phyloP scores from a whole-genome alignment of 2,329 filamentous ascomycete genomes.

The Cordyceps fumosorosea region DNA sequence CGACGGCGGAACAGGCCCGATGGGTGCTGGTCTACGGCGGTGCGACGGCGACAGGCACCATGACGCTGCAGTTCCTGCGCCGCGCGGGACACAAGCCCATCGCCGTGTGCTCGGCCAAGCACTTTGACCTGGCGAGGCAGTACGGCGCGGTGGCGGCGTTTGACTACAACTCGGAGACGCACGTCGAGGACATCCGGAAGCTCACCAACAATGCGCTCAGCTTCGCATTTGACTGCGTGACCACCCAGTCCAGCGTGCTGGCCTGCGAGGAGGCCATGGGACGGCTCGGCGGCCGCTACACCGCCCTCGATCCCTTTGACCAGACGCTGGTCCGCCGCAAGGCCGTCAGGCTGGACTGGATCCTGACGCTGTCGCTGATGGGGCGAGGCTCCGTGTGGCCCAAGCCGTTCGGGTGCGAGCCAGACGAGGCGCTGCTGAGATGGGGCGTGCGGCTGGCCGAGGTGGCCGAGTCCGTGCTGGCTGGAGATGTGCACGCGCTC shows the following conservation, averaged over 20 bases:
- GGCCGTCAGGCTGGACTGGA: conserved; percentile 20
- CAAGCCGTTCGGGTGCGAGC: conserved; percentile 16
- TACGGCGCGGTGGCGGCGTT: conserved; percentile 34
- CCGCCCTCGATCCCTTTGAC: conserved; percentile 27
- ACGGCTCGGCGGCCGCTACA: conserved; percentile 29
- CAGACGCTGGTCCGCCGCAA: background rate
- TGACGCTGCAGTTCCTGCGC: conserved; percentile 31
- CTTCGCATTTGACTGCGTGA: conserved; percentile 33
- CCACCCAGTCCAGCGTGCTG: conserved; percentile 22
- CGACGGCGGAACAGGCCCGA: conserved; percentile 11
- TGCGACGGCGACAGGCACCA: conserved; percentile 33
- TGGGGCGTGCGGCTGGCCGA: background rate
- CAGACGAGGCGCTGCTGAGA: background rate
- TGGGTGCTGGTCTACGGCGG: conserved; percentile 39
- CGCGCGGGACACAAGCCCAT: conserved; percentile 11
- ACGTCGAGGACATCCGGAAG: conserved; percentile 23
- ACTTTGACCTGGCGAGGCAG: conserved; percentile 27
- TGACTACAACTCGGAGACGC: conserved; percentile 26
- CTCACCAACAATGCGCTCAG: conserved; percentile 31
- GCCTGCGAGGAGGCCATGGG: conserved; percentile 33
- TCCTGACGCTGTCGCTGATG: conserved; percentile 22
- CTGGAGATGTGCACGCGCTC: background rate
- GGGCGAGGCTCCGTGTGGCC: conserved; percentile 19
- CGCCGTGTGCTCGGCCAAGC: conserved; percentile 20
- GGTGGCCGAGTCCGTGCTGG: background rate